Evolutionary conservation across 495 filamentous ascomycete genomes (phyloP).

Genomic region (Xylaria acuta): DNA sequence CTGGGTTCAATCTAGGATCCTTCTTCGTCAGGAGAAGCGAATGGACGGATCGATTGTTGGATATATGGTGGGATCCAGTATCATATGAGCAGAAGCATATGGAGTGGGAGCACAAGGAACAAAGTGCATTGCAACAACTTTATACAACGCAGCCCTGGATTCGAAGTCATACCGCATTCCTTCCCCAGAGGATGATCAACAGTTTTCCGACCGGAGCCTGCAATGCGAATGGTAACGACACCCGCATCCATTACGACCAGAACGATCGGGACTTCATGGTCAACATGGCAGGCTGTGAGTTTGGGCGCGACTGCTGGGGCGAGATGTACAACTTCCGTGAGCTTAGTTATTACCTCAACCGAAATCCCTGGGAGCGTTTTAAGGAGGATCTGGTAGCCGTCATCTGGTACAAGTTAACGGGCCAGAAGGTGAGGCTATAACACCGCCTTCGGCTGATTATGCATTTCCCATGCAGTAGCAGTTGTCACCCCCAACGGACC

Average conservation of each 20-base stretch:
- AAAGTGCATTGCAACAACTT: conserved; percentile 91
- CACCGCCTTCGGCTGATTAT: conserved; percentile 9
- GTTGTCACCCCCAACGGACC: background rate
- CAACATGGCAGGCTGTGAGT: conserved; percentile 98
- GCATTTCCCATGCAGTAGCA: background rate
- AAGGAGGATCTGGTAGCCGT: conserved; percentile 63
- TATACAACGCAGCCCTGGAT: conserved; percentile 94
- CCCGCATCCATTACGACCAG: conserved; percentile 83
- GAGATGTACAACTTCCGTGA: conserved; percentile 95
- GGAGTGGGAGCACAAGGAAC: conserved; percentile 99
- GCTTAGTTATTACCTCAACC: conserved; percentile 84
- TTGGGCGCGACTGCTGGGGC: conserved; percentile 95
- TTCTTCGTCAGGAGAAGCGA: conserved; percentile 86
- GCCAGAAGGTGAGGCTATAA: conserved; percentile 59
- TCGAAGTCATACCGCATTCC: conserved; percentile 83
- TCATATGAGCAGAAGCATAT: conserved; percentile 98
- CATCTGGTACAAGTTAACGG: conserved; percentile 62
- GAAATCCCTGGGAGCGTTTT: conserved; percentile 76
- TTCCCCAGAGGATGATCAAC: conserved; percentile 92
- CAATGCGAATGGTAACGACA: conserved; percentile 71
- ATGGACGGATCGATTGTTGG: conserved; percentile 91
- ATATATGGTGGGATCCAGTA: conserved; percentile 99
- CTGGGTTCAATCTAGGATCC: conserved; percentile 94
- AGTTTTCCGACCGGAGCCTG: conserved; percentile 92
- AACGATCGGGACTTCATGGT: conserved; percentile 91